Base-by-base conservation (phyloP, 495 filamentous ascomycete species). In the Hypoxylon lenormandii region DNA sequence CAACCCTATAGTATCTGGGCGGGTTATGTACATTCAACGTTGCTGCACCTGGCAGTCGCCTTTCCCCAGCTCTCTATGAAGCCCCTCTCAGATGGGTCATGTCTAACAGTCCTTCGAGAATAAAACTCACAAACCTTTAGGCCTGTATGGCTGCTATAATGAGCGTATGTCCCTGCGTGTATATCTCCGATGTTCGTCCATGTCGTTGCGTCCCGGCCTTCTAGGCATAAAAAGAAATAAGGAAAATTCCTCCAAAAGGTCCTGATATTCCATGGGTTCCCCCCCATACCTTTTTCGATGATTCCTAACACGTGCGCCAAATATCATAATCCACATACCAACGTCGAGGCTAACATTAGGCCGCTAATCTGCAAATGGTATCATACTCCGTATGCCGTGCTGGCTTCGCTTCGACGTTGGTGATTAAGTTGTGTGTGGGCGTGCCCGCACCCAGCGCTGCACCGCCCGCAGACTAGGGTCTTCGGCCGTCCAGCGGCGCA, bases 401-500 rank as follows among this genome's bases (percentile, higher is more conserved):
- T 8, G 54, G 50, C 49, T 58, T 37, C 40, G 40, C 23, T 55
- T 65, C 48, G 52, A 37, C 26, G 23, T 49, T 33, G 16, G 26
- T 40, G 45, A 57, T 64, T 69, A 76, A 23, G 55, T 58, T 33
- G 60, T 74, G 16, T 72, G 72, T n/a, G 74, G 76, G 47, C 83
- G 79, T 43, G 79, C 75, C 37, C 81, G 75, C 16, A 86, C 72
- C 84, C 84, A 87, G 64, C 81, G 77, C 65, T 83, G 81, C 49
- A 87, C 78, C 22, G 77, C 69, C 49, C 81, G 78, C 23, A 85
- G 74, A 58, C 77, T 81, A 2, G 91, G 91, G 75, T 94, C 91
- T 63, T 93, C 91, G 47, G 80, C 78, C 60, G 89, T 87, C 90
- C 91, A 94, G 80, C 88, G 86, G 52, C 89, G 88, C 80, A 90